Evolutionary conservation across 805 yeast genomes (phyloP).

Genomic region (Candida sithepensis): DNA sequence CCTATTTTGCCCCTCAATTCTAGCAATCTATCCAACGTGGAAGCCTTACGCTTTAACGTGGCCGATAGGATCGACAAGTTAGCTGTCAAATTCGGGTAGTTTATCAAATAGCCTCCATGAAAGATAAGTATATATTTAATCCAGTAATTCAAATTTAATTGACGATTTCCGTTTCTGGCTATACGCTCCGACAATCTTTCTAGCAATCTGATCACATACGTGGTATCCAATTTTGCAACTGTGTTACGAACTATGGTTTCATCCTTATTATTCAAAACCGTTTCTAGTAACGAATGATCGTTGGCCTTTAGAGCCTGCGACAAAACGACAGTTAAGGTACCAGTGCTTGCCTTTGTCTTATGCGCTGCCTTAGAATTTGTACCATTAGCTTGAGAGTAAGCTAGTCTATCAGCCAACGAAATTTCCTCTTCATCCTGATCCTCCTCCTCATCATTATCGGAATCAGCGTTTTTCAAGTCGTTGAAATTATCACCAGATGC

Average conservation of each 20-base stretch:
- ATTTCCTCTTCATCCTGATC: constrained; percentile 16
- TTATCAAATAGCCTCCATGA: constrained; percentile 49
- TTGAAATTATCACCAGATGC: constrained; percentile 62
- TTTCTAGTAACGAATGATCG: constrained; percentile 82
- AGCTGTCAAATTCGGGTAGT: constrained; percentile 40
- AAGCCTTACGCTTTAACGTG: constrained; percentile 44
- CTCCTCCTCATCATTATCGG: constrained; percentile 40
- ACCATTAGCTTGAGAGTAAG: constrained; percentile 21
- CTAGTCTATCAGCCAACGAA: constrained; percentile 53
- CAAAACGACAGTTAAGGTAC: constrained; percentile 78
- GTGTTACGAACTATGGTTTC: constrained; percentile 48
- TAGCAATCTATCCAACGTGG: constrained; percentile 45
- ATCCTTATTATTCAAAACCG: constrained; percentile 62
- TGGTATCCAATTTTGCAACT: constrained; percentile 44
- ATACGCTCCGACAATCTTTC: constrained; percentile 51
- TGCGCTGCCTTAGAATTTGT: constrained; percentile 25
- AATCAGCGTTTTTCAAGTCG: constrained; percentile 48
- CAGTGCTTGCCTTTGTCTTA: constrained; percentile 56
- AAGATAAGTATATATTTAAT: constrained; percentile 52
- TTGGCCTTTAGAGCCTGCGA: constrained; percentile 85
- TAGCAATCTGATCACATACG: constrained; percentile 46
- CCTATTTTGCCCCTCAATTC: constrained; percentile 49
- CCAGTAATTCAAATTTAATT: constrained; percentile 50
- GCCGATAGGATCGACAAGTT: constrained; percentile 44
- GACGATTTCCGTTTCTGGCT: constrained; percentile 47